phyloP scores from a whole-genome alignment of 2,329 filamentous ascomycete genomes.

The Aspergillus pseudonomiae region DNA sequence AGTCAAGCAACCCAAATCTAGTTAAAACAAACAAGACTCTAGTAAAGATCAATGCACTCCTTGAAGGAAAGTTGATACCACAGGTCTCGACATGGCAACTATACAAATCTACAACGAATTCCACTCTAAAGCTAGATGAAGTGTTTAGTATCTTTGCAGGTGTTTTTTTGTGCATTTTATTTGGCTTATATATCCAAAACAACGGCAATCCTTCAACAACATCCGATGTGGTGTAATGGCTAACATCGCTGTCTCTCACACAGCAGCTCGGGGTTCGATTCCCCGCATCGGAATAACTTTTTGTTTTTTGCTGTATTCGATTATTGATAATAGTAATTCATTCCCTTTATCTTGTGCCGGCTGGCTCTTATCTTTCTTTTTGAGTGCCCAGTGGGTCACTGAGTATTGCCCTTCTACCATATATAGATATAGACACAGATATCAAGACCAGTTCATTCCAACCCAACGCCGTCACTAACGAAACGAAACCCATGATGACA shows the following conservation, averaged over 20 bases:
- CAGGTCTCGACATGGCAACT: neutral
- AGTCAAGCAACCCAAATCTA: too few relatives aligned
- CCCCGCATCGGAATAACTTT: constrained; percentile 24
- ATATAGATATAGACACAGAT: neutral
- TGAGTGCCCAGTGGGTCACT: neutral
- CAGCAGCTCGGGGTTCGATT: constrained; percentile 32
- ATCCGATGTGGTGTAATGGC: constrained; percentile 30
- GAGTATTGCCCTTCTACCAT: neutral
- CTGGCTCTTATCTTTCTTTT: neutral
- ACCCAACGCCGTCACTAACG: neutral
- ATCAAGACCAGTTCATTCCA: neutral
- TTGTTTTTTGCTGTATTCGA: neutral
- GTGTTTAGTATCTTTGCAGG: neutral
- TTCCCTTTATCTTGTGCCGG: neutral
- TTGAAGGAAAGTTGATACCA: neutral
- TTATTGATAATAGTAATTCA: neutral
- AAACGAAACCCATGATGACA: neutral
- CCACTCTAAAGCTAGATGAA: too few relatives aligned
- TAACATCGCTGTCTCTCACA: constrained; percentile 32
- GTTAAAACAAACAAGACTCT: too few relatives aligned
- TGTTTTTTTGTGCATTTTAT: accelerated
- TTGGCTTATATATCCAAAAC: neutral
- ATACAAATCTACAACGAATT: neutral
- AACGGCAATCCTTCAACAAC: accelerated
- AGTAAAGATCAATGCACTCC: too few relatives aligned